Conservation (phyloP, 2,329 filamentous ascomycete genomes). For the Didymella keratinophila region DNA sequence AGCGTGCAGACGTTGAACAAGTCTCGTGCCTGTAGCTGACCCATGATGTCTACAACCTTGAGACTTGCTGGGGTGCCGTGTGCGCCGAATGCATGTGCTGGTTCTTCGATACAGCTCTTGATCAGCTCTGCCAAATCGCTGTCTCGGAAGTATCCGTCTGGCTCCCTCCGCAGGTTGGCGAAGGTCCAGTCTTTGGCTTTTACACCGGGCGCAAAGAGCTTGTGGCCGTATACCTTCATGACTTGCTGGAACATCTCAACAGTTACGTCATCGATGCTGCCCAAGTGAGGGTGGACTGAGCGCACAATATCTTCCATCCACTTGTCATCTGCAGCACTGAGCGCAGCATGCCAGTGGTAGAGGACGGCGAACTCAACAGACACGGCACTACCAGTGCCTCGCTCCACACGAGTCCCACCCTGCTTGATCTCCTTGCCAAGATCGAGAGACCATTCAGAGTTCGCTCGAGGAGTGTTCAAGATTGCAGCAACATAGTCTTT, state of each 20-base stretch:
- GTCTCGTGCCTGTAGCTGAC: slow-evolving; percentile 75
- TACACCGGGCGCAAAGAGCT: slow-evolving; percentile 62
- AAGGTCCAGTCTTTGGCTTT: slow-evolving; percentile 75
- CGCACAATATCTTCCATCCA: slow-evolving; percentile 71
- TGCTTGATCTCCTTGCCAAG: slow-evolving; percentile 68
- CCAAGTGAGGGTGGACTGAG: slow-evolving; percentile 37
- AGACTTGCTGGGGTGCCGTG: slow-evolving; percentile 77
- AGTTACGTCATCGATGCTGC: slow-evolving; percentile 37
- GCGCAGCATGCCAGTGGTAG: slow-evolving; percentile 86
- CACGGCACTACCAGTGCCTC: slow-evolving; percentile 80
- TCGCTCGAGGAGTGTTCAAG: slow-evolving; percentile 72
- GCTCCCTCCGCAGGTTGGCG: slow-evolving; percentile 67
- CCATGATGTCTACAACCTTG: slow-evolving; percentile 77
- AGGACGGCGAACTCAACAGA: slow-evolving; percentile 87
- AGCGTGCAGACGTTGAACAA: slow-evolving; percentile 77
- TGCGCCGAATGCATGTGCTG: slow-evolving; percentile 61
- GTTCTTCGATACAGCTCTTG: slow-evolving; percentile 72
- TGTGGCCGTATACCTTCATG: slow-evolving; percentile 44
- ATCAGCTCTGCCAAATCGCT: slow-evolving; percentile 77
- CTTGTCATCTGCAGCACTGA: slow-evolving; percentile 74
- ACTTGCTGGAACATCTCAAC: slow-evolving; percentile 52
- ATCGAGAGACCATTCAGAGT: slow-evolving; percentile 82
- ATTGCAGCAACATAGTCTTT: slow-evolving; percentile 83
- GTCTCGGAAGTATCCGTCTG: slow-evolving; percentile 74
- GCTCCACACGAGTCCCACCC: slow-evolving; percentile 64